phyloP scores from a whole-genome alignment of 148 eudicot species.

The Fagopyrum tataricum region DNA sequence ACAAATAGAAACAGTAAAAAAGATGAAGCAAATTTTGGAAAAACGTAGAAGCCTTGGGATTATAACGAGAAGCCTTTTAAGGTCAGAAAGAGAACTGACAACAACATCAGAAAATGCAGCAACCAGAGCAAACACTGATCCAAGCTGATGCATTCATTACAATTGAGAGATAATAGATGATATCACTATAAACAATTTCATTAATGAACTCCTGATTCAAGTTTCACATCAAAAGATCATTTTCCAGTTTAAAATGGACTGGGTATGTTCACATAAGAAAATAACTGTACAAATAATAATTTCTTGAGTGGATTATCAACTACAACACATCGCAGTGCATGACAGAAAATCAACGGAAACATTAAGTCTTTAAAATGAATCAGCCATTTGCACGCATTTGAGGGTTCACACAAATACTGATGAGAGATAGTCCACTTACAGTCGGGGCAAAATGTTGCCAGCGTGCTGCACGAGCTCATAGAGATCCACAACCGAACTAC shows the following conservation, averaged over 20 bases:
- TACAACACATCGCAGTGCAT: background rate
- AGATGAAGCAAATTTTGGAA: background rate
- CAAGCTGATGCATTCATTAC: background rate
- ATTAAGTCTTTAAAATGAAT: background rate
- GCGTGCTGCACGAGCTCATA: conserved; percentile 98
- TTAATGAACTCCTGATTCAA: background rate
- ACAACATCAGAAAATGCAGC: background rate
- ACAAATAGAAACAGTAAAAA: background rate
- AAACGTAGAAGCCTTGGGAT: background rate
- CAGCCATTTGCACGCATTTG: background rate
- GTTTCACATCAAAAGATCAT: background rate
- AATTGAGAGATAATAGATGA: background rate
- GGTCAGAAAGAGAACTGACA: background rate
- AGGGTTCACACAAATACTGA: background rate
- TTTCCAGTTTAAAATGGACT: background rate
- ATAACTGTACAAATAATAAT: background rate
- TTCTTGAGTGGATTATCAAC: background rate
- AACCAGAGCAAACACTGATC: background rate
- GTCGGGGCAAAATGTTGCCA: conserved; percentile 90
- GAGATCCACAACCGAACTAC: conserved; percentile 84
- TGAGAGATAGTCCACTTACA: conserved; percentile 39
- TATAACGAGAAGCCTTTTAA: too few species aligned
- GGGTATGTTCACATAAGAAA: background rate
- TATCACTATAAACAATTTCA: background rate
- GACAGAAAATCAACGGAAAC: background rate